Evolutionary conservation across 768 basidiomycete genomes (phyloP).

Genomic region (Russula vinacea): DNA sequence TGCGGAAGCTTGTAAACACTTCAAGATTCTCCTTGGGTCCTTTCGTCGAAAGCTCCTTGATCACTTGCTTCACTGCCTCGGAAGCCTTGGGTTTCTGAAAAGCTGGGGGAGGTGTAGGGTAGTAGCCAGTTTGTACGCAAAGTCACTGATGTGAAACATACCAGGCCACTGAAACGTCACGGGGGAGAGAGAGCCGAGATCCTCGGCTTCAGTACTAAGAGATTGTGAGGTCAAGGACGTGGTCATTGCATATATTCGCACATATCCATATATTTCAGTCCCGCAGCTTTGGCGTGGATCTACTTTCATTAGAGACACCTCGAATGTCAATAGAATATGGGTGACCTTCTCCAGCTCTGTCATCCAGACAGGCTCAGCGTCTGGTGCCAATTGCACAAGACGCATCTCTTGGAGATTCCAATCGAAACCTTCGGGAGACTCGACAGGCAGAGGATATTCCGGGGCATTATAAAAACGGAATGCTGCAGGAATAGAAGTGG

Average conservation of each 20-base stretch:
- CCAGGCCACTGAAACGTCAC: background rate
- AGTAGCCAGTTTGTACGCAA: conserved; percentile 32
- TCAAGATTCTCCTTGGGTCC: conserved; percentile 62
- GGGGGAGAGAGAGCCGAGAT: conserved; percentile 17
- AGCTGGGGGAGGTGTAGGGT: conserved; percentile 36
- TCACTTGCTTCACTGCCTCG: conserved; percentile 55
- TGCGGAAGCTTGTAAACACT: conserved; percentile 68
- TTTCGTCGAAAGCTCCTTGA: conserved; percentile 62
- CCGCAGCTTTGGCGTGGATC: conserved; percentile 75
- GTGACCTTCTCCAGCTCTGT: conserved; percentile 85
- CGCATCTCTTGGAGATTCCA: conserved; percentile 70
- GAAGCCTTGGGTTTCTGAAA: conserved; percentile 61
- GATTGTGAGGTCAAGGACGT: conserved; percentile 19
- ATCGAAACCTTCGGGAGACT: conserved; percentile 37
- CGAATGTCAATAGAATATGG: conserved; percentile 11
- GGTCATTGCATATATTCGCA: conserved; percentile 38
- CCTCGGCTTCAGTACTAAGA: conserved; percentile 26
- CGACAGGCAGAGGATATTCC: conserved; percentile 12
- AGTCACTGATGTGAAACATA: background rate
- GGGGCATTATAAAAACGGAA: conserved; percentile 19
- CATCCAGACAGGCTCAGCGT: conserved; percentile 69
- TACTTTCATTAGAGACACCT: conserved; percentile 33
- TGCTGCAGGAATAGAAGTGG: conserved; percentile 6
- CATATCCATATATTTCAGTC: conserved; percentile 87
- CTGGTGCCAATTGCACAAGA: conserved; percentile 67